Base-by-base conservation (phyloP, 352 stramenopile genomes). In the Phytophthora macrochlamydospora region DNA sequence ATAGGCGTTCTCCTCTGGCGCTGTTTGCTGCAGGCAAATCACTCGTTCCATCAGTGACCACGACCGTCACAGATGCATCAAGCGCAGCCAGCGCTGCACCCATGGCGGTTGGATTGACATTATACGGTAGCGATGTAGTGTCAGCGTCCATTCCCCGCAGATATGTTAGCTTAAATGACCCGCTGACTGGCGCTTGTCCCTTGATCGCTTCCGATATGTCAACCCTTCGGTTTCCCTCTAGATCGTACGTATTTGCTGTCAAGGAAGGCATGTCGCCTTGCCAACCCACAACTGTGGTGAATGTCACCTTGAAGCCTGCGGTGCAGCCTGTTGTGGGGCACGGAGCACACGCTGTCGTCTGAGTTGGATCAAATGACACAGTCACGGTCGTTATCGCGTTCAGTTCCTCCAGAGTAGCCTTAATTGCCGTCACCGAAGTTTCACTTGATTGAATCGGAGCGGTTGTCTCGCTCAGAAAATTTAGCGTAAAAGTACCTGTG, bases 181-280 rank as follows among this genome's bases (percentile, higher is more conserved):
- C 96, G 35, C 79, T 93, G n/a, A 98, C 75, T 30, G 79, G 78
- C 1, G 94, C 92, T 61, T 98, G 85, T 3, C 97, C 96, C 57
- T 93, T 75, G 3, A 67, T 77, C 52, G 79, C 72, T 56, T 97
- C 69, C 0, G 54, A 71, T 2, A 98, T 85, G 48, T 96, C 83
- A n/a, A 98, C 78, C n/a, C 87, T 83, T 0, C 94, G 85, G 59
- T 89, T 88, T 12, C 96, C 96, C 42, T 97, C 87, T 31, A 99
- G 81, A 37, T 84, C 67, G 56, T 91, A 93, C 9, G 92, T 92
- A 56, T 94, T 90, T 1, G 83, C 85, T 0, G 69, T 86, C 37
- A 99, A 79, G 12, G 90, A 43, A 14, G 96, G 95, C 69, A 99
- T 79, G 59, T 98, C 84, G 8, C 95, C 96, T 35, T 82, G 60